These are phyloP conservation scores for Endoconidiophora laricicola DNA, from an alignment of 2,329 filamentous ascomycete species.

Conservation along the genomic window DNA sequence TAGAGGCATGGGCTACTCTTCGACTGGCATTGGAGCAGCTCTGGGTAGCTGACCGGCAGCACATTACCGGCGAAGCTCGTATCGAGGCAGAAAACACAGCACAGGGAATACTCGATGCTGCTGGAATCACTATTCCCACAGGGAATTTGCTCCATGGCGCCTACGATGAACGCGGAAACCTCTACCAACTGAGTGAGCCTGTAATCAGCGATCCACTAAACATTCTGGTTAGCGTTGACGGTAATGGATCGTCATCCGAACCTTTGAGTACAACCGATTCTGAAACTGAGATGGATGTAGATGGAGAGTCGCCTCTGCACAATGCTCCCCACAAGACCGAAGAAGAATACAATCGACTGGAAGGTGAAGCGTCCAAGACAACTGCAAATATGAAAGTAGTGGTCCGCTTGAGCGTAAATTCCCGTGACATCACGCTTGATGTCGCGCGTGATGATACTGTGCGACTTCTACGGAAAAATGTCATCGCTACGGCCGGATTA, in stretches of 20 bases:
- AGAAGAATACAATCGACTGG: no score
- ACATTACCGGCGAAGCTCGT: slow-evolving; percentile 20
- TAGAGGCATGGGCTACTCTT: slow-evolving; percentile 69
- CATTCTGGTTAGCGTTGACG: slow-evolving; percentile 16
- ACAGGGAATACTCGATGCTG: slow-evolving; percentile 65
- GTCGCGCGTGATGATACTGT: slow-evolving; percentile 48
- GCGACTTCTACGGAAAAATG: slow-evolving; percentile 42
- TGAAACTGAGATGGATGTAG: no score
- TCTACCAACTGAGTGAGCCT: slow-evolving; percentile 52
- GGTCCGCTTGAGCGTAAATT: slow-evolving; percentile 49
- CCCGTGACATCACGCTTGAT: slow-evolving; percentile 43
- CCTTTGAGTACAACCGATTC: no score
- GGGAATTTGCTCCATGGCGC: slow-evolving; percentile 55
- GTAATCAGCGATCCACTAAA: slow-evolving; percentile 51
- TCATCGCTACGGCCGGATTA: slow-evolving; percentile 46
- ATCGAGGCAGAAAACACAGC: slow-evolving; percentile 43
- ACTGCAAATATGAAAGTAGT: slow-evolving; percentile 15
- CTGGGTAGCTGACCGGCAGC: slow-evolving; percentile 35
- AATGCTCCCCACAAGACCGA: no score
- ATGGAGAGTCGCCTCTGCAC: no score
- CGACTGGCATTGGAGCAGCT: slow-evolving; percentile 50
- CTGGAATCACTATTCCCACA: slow-evolving; percentile 57
- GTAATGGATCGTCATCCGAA: no score
- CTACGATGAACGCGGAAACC: slow-evolving; percentile 54
- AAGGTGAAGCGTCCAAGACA: no score